Conservation (phyloP, 2,329 filamentous ascomycete genomes). For the Aureobasidium lini region DNA sequence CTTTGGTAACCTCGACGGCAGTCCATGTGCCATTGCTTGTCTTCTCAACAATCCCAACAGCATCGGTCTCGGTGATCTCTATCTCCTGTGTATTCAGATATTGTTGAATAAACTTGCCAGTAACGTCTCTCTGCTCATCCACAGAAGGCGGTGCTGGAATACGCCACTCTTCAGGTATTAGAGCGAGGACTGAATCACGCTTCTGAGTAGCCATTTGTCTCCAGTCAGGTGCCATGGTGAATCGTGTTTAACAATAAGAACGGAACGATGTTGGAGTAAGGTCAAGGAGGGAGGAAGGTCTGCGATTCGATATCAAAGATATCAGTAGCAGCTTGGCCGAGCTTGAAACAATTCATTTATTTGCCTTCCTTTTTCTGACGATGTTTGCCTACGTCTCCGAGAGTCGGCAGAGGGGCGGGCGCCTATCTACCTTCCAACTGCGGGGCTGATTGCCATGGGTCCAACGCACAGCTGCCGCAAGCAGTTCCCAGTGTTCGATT, state of each 20-base stretch:
- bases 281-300: background rate
- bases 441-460: background rate
- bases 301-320: background rate
- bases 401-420: background rate
- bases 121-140: conserved; percentile 49
- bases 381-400: background rate
- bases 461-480: background rate
- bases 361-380: conserved; percentile 1
- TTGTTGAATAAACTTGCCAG: conserved; percentile 48
- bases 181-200: conserved; percentile 44
- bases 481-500: too few relatives aligned
- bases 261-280: background rate
- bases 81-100: conserved; percentile 48
- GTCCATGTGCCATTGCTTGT: conserved; percentile 50
- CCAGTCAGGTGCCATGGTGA: conserved; percentile 34
- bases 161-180: conserved; percentile 52
- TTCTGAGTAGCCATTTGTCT: conserved; percentile 45
- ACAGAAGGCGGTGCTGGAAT: conserved; percentile 41
- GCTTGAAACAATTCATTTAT: background rate
- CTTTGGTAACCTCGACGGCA: conserved; percentile 47
- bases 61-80: conserved; percentile 54
- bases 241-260: background rate
- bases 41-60: conserved; percentile 48
- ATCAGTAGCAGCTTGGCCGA: background rate
- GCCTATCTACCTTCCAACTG: conserved; percentile 11